Base-by-base conservation (phyloP, 495 filamentous ascomycete species). In the Hypomontagnella submonticulosa region DNA sequence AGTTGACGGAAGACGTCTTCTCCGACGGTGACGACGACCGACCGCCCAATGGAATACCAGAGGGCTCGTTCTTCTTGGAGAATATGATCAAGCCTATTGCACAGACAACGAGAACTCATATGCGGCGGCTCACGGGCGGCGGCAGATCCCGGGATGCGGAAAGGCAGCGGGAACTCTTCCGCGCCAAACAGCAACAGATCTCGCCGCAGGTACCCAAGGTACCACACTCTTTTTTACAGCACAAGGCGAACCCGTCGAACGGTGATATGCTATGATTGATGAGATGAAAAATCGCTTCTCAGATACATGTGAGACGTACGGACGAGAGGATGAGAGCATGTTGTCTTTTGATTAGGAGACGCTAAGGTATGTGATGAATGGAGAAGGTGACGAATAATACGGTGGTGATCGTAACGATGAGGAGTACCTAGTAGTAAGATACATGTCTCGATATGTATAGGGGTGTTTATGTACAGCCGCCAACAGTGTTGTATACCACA, bases 161-260 rank as follows among this genome's bases (percentile, higher is more conserved):
- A 49, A 79, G 84, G 11, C 81, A 88, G 57, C 79, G 86, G 15
- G 89, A 89, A 32, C 72, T 83, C 2, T 73, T 88, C 62, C 80
- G 82, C 34, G 77, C 77, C 12, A 74, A 71, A 7, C 59, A 76
- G 15, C 73, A 75, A 53, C 65, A 71, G 33, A 56, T 67, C 12
- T 67, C 73, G 34, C 87, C 87, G 4, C 81, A 83, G 48, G 87
- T 90, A 1, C 88, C 88, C 0, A 88, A 88, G 68, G 87, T 90
- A 7, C 87, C 88, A 0, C 61, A 68, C 37, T 58, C 60, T 0
- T 76, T 71, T 15, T 30, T 73, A 12, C 69, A 67, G 41, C 71
- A 73, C 12, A 75, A 76, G 43, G 8, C 59, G 15, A 68, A 41
- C n/a, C 56, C 53, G 33, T 60, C 57, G 5, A 57, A 43, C 4